phyloP scores from a whole-genome alignment of 2,329 filamentous ascomycete species.

The Claviceps cyperi region DNA sequence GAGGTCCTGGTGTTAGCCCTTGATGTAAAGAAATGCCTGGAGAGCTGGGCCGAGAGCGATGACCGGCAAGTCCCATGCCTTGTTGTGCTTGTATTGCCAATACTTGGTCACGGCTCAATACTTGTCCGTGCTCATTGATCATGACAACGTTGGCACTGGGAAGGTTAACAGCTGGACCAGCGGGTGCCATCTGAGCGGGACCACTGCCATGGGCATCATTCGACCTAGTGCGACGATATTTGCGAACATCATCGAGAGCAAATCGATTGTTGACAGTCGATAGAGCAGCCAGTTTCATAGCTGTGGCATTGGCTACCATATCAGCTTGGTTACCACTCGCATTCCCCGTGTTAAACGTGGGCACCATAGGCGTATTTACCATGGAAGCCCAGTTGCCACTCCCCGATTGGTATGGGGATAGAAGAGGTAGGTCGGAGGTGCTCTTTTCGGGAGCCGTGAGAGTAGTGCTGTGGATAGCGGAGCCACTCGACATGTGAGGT shows the following conservation, averaged over 20 bases:
- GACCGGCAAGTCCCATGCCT: constrained; percentile 44
- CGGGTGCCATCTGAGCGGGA: constrained; percentile 52
- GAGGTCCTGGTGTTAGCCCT: constrained; percentile 45
- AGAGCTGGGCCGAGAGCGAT: constrained; percentile 77
- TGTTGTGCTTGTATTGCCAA: constrained; percentile 62
- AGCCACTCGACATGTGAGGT: constrained; percentile 50
- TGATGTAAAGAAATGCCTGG: constrained; percentile 73
- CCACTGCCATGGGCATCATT: constrained; percentile 58
- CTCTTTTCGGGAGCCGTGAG: constrained; percentile 56
- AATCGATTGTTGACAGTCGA: constrained; percentile 98
- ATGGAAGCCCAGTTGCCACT: constrained; percentile 97
- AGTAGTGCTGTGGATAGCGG: constrained; percentile 70
- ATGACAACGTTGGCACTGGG: constrained; percentile 72
- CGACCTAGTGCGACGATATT: constrained; percentile 83
- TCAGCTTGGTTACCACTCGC: constrained; percentile 61
- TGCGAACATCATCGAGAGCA: constrained; percentile 88
- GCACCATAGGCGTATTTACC: constrained; percentile 92
- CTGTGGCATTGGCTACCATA: constrained; percentile 96
- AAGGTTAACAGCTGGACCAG: constrained; percentile 46
- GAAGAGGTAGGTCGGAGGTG: constrained; percentile 57
- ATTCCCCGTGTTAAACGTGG: constrained; percentile 54
- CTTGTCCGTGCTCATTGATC: constrained; percentile 86
- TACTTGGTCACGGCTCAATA: constrained; percentile 73
- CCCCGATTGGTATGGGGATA: constrained; percentile 69
- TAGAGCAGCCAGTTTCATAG: constrained; percentile 94